Evolutionary conservation across 257 asterid species (phyloP), one percentile per base, ranked within the genome.

Genomic region (Voacanga thouarsii): DNA sequence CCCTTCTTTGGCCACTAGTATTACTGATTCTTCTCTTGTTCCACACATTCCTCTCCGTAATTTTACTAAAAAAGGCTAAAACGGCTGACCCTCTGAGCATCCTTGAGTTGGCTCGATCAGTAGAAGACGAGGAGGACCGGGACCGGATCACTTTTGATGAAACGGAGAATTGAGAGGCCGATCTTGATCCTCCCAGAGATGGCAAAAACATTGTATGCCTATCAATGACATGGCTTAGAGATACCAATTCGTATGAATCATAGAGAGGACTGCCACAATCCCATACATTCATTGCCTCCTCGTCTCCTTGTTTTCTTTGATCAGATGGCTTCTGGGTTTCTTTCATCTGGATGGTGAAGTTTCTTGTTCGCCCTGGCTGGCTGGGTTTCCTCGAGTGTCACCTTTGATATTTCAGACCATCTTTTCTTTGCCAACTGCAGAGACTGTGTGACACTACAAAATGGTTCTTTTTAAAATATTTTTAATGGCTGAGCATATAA

Each of bases 191-290:
- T 5, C 59, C 70, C 1, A 71, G 73, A 81, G 85, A 75, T 37
- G 95, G 92, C 63, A 87, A 77, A 24, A 53, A 14, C 92, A 90
- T 85, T 47, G 82, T 47, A 21, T 91, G 85, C 60, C 86, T 85
- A 74, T 92, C 97, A 43, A 91, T 78, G 21, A 86, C 28, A 77
- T 90, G 90, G 87, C 84, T 84, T 0, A 92, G 51, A 1, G 92
- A 82, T 66, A 80, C 91, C 44, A 92, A 61, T 64, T 92, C 96
- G 60, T 86, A 83, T 0, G 97, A 85, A 83, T 91, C 97, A 64
- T 92, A 92, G 1, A 92, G 64, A 45, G 93, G 93, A 81, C 96
- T 92, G n/a, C 89, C 95, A 81, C 97, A 91, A 79, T 88, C 97
- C 94, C 96, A 90, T 37, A 85, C 66, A 12, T 68, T 85, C 3